phyloP scores from a whole-genome alignment of 2,329 filamentous ascomycete species.

The Cladosporium sp. region DNA sequence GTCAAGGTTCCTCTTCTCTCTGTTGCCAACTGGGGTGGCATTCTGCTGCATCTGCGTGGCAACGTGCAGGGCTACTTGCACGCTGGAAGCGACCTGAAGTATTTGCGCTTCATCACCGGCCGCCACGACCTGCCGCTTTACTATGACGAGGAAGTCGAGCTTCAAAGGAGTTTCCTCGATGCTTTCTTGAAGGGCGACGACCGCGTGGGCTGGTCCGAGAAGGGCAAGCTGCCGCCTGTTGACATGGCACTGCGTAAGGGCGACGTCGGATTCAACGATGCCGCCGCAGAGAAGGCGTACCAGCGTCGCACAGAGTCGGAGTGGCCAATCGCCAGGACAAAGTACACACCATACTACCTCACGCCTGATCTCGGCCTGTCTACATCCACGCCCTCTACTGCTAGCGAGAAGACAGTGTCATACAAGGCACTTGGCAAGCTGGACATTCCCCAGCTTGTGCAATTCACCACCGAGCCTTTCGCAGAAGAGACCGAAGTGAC shows the following conservation, averaged over 20 bases:
- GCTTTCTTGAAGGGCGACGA: constrained; percentile 72
- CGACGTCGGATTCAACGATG: constrained; percentile 67
- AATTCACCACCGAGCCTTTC: constrained; percentile 62
- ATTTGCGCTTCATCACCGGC: constrained; percentile 68
- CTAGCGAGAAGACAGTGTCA: constrained; percentile 36
- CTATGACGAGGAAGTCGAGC: constrained; percentile 67
- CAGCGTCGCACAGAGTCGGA: constrained; percentile 58
- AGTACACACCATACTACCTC: constrained; percentile 65
- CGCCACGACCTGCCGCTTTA: constrained; percentile 74
- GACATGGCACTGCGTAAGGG: constrained; percentile 65
- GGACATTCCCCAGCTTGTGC: constrained; percentile 53
- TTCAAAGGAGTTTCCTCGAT: constrained; percentile 69
- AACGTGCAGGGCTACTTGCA: constrained; percentile 67
- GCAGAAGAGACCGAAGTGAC: constrained; percentile 69
- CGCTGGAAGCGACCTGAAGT: constrained; percentile 68
- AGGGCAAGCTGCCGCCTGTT: constrained; percentile 62
- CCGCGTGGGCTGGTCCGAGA: constrained; percentile 59
- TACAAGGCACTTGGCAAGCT: constrained; percentile 63
- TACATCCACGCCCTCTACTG: constrained; percentile 3
- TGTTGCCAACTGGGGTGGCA: constrained; percentile 73
- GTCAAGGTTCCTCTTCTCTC: constrained; percentile 68
- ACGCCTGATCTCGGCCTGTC: constrained; percentile 50
- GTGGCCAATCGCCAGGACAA: constrained; percentile 68
- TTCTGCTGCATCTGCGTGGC: constrained; percentile 67
- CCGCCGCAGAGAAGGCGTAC: constrained; percentile 60